phyloP scores from a whole-genome alignment of 1,284 basidiomycete species.

The Moesziomyces parantarcticus region DNA sequence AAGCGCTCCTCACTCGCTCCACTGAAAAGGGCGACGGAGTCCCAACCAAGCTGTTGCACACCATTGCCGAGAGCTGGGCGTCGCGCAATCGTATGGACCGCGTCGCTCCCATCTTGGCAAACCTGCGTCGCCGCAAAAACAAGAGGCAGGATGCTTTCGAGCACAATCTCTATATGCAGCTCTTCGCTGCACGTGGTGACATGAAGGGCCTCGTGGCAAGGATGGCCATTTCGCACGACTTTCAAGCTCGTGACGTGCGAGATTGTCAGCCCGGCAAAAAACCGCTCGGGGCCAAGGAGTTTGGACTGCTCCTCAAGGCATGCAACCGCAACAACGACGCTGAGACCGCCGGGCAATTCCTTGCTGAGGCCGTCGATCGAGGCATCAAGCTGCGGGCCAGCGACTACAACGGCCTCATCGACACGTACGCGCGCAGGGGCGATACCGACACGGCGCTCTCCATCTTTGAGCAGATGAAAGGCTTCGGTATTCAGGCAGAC shows the following conservation, averaged over 20 bases:
- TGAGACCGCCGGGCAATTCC: slow-evolving; percentile 27
- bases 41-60: slow-evolving; percentile 6
- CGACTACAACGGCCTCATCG: slow-evolving; percentile 42
- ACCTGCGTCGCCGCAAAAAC: slow-evolving; percentile 4
- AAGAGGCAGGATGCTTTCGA: slow-evolving; percentile 8
- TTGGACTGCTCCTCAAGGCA: slow-evolving; percentile 23
- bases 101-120: slow-evolving; percentile 4
- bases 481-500: slow-evolving; percentile 72
- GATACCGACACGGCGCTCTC: slow-evolving; percentile 70
- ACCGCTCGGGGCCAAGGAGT: slow-evolving; percentile 15
- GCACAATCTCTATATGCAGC: slow-evolving; percentile 2
- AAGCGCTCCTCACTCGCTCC: neutral
- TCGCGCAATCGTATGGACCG: slow-evolving; percentile 23
- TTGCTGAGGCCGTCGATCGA: slow-evolving; percentile 23
- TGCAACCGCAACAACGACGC: slow-evolving; percentile 34
- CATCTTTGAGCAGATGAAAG: slow-evolving; percentile 77
- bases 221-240: slow-evolving; percentile 22
- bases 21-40: neutral
- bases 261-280: slow-evolving; percentile 11
- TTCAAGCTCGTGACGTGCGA: slow-evolving; percentile 13
- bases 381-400: slow-evolving; percentile 12
- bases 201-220: slow-evolving; percentile 13
- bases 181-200: slow-evolving; percentile 37
- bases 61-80: slow-evolving; percentile 26
- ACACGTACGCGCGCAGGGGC: slow-evolving; percentile 29